These are phyloP conservation scores for Suhomyces sp. DNA, from an alignment of 805 yeast genomes.

Conservation along the genomic window DNA sequence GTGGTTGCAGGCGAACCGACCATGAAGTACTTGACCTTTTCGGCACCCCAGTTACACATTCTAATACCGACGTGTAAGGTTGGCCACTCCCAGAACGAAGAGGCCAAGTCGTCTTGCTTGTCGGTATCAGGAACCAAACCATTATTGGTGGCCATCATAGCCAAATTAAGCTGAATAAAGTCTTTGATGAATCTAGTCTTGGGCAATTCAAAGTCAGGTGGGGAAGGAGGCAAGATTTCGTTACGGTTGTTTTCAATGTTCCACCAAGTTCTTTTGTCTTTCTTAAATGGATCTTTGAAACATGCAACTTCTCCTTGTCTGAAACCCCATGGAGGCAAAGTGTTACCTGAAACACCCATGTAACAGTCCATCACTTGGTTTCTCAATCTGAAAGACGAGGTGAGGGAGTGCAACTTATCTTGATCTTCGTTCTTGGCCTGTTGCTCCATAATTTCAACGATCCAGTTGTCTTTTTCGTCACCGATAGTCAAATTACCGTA, in stretches of 20 bases:
- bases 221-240: conserved; percentile 55
- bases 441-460: conserved; percentile 65
- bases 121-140: conserved; percentile 78
- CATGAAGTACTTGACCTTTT: conserved; percentile 59
- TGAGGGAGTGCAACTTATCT: conserved; percentile 66
- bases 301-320: conserved; percentile 96
- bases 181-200: conserved; percentile 75
- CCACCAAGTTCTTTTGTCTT: conserved; percentile 90
- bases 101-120: conserved; percentile 67
- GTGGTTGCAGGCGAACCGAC: conserved; percentile 68
- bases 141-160: conserved; percentile 86
- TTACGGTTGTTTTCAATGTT: conserved; percentile 72
- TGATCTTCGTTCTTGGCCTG: conserved; percentile 49
- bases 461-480: conserved; percentile 76
- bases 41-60: conserved; percentile 68
- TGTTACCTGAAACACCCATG: conserved; percentile 75
- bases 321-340: conserved; percentile 96
- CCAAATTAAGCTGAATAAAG: conserved; percentile 70
- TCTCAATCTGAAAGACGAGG: conserved; percentile 76
- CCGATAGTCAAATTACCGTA: conserved; percentile 67
- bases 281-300: conserved; percentile 57
- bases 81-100: conserved; percentile 89
- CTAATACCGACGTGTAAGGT: conserved; percentile 72
- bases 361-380: conserved; percentile 74
- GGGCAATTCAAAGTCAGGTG: conserved; percentile 63